Percentiles rank a stretch among this genome's conserved stretches.
Evolutionary conservation across 768 basidiomycete genomes (phyloP).

Genomic region (Tubosaeta sp.): DNA sequence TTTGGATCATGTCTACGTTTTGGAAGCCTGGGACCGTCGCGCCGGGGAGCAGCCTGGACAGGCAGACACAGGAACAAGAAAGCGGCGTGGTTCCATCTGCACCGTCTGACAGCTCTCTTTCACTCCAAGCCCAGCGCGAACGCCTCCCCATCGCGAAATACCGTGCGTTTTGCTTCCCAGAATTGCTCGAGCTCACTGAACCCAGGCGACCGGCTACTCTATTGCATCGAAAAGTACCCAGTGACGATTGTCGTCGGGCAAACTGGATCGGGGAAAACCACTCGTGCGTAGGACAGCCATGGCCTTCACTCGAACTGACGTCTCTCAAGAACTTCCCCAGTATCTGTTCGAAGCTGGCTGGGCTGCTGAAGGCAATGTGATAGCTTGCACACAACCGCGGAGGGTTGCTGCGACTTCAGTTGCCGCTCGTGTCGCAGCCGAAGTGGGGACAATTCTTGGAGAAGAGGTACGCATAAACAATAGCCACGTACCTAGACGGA

Average conservation of each 20-base stretch:
- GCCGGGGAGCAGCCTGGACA: slow-evolving; percentile 85
- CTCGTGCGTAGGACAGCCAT: slow-evolving; percentile 55
- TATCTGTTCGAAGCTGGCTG: slow-evolving; percentile 93
- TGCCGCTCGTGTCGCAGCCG: slow-evolving; percentile 85
- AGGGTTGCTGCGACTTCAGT: slow-evolving; percentile 95
- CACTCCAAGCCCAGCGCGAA: slow-evolving; percentile 74
- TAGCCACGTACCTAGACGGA: too few species aligned
- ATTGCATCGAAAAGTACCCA: slow-evolving; percentile 78
- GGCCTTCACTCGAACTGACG: slow-evolving; percentile 1
- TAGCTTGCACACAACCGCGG: slow-evolving; percentile 91
- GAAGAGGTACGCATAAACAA: slow-evolving; percentile 60
- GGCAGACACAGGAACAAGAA: slow-evolving; percentile 74
- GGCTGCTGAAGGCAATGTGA: slow-evolving; percentile 76
- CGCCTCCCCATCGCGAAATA: slow-evolving; percentile 89
- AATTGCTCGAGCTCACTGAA: neutral
- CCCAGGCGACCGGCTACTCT: slow-evolving; percentile 73
- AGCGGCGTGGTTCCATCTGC: slow-evolving; percentile 63
- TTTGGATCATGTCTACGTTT: slow-evolving; percentile 51
- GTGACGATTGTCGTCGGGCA: slow-evolving; percentile 90
- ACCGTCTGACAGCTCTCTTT: slow-evolving; percentile 47
- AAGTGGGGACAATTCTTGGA: slow-evolving; percentile 84
- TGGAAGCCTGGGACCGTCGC: slow-evolving; percentile 88
- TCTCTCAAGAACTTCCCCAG: slow-evolving; percentile 80
- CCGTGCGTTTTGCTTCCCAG: slow-evolving; percentile 37
- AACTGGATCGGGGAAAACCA: slow-evolving; percentile 97